Conservation (phyloP, 768 basidiomycete species). For the Lactarius tabidus region DNA sequence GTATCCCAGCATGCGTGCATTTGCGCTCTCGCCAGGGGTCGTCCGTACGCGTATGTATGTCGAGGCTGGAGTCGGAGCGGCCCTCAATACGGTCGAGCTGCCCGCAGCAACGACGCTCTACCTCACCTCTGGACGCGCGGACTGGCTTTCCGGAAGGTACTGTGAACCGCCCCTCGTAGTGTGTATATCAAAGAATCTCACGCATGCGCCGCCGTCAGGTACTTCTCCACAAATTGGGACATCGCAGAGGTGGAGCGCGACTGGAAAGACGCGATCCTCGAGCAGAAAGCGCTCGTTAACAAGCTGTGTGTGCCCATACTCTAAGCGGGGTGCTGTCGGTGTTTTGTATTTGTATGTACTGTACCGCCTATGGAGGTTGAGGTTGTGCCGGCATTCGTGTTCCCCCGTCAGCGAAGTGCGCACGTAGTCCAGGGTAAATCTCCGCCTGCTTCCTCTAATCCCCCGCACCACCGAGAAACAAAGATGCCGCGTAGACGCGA, state of each 20-base stretch:
- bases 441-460: too few species aligned
- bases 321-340: too few species aligned
- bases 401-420: too few species aligned
- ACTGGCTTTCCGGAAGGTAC: conserved; percentile 17
- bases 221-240: conserved; percentile 6
- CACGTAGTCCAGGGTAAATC: too few species aligned
- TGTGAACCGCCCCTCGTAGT: neutral
- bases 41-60: neutral
- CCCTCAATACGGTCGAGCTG: neutral
- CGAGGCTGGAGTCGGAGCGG: neutral
- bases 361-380: too few species aligned
- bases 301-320: neutral
- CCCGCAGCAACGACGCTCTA: conserved; percentile 8
- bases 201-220: neutral
- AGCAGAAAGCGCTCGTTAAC: neutral
- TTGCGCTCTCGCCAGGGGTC: conserved; percentile 7
- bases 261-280: conserved; percentile 9
- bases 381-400: too few species aligned
- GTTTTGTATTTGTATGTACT: too few species aligned
- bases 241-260: conserved; percentile 9
- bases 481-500: too few species aligned
- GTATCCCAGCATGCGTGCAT: conserved; percentile 9
- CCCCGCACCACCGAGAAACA: too few species aligned
- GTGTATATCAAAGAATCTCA: too few species aligned
- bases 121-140: conserved; percentile 11